Base-by-base conservation (phyloP, 2,329 filamentous ascomycete species). In the Epichloe gansuensis region DNA sequence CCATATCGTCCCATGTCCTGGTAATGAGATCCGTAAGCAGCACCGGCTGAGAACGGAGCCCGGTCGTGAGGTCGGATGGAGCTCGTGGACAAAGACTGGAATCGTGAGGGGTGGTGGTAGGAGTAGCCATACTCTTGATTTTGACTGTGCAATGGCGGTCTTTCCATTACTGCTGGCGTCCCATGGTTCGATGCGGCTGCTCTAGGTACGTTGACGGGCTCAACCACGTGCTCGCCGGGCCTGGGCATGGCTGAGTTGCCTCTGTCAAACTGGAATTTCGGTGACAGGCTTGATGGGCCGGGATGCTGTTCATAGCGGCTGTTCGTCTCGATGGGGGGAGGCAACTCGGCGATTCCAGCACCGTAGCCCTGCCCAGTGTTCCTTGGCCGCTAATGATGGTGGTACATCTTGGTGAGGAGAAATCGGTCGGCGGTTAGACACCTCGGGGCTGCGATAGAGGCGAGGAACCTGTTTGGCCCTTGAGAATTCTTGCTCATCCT, bases 11-110 rank as follows among this genome's bases (percentile, higher is more conserved):
- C 65, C 54, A 69, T 71, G 35, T 76, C 71, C 15, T 67, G 69
- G 50, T 71, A 72, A 21, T 67, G 67, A 2, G 65, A 61, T 21
- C 63, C 63, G 51, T 74, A 76, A 23, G 63, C 46, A 9, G 50
- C 60, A 5, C 61, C 66, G 4, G 70, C 56, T 3, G 72, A 70
- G 57, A 73, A 76, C 0, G 72, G 69, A 0, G 69, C 66, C 39
- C 70, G 64, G 44, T 76, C 74, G 54, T 71, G 69, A 2, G 67
- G 60, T 47, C 69, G 68, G 47, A 67, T 62, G 2, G 74, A 67
- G 41, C 72, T 70, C 3, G 73, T 56, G 4, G 75, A 73, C 2
- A 74, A 63, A 2, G 74, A 74, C 52, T 77, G 74, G 31, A 66
- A 64, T 50, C 72, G 67, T 34, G 55, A 68, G 2, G 71, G 68